phyloP scores from a whole-genome alignment of 2,329 filamentous ascomycete genomes.

The Beauveria bassiana region DNA sequence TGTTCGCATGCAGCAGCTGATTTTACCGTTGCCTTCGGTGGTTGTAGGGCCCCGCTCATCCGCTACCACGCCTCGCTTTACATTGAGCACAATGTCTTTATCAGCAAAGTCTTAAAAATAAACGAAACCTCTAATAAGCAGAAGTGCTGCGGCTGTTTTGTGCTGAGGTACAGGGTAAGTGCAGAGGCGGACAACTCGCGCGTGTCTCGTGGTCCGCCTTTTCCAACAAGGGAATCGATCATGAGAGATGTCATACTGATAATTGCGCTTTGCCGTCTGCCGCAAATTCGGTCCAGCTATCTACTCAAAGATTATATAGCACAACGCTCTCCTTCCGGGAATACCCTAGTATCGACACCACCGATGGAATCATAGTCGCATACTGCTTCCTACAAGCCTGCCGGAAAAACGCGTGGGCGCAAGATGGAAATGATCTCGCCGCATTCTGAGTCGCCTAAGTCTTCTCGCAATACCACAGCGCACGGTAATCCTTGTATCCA shows the following conservation, averaged over 20 bases:
- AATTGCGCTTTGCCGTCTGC: too few relatives aligned
- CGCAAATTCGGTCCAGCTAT: too few relatives aligned
- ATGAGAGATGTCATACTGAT: neutral
- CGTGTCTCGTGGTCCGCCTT: neutral
- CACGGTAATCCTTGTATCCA: neutral
- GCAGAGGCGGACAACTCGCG: neutral
- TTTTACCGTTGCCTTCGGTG: too few relatives aligned
- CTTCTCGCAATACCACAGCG: neutral
- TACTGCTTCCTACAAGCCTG: neutral
- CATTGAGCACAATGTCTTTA: neutral
- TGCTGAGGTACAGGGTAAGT: too few relatives aligned
- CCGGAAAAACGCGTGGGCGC: neutral
- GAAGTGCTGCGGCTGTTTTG: too few relatives aligned
- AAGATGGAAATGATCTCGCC: too few relatives aligned
- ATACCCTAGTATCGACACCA: too few relatives aligned
- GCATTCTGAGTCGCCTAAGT: neutral
- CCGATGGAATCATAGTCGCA: neutral
- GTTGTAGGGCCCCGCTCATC: too few relatives aligned
- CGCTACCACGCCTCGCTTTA: neutral
- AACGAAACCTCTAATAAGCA: too few relatives aligned
- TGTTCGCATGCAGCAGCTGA: neutral
- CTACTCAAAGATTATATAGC: too few relatives aligned
- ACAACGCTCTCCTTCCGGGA: too few relatives aligned
- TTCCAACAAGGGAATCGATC: neutral
- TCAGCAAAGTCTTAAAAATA: neutral